phyloP scores from a whole-genome alignment of 2,329 filamentous ascomycete genomes.

The Dactylellina drechsleri region DNA sequence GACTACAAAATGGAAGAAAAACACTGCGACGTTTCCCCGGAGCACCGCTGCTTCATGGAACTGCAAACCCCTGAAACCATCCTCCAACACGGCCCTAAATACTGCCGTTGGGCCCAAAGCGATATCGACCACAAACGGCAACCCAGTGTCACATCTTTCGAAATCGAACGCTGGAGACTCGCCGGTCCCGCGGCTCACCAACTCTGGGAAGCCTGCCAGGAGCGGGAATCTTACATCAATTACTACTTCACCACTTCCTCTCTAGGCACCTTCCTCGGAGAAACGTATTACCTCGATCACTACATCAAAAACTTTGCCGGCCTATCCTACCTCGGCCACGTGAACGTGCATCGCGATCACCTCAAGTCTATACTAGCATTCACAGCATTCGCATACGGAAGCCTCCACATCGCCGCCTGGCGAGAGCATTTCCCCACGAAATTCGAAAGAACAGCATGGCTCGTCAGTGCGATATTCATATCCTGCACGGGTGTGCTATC shows the following conservation, averaged over 20 bases:
- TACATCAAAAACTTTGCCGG: conserved; percentile 42
- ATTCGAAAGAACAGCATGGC: conserved; percentile 58
- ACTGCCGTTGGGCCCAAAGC: conserved; percentile 41
- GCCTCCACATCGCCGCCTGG: conserved; percentile 59
- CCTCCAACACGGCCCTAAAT: conserved; percentile 31
- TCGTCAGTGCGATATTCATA: conserved; percentile 53
- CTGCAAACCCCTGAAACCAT: conserved; percentile 22
- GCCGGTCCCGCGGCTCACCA: conserved; percentile 35
- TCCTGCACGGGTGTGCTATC: conserved; percentile 34
- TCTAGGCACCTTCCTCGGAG: conserved; percentile 37
- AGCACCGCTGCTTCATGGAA: conserved; percentile 34
- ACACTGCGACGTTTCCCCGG: conserved; percentile 24
- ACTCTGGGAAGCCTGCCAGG: conserved; percentile 27
- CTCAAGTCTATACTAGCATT: conserved; percentile 43
- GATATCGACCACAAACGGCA: conserved; percentile 29
- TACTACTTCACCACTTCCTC: conserved; percentile 48
- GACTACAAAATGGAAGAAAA: conserved; percentile 47
- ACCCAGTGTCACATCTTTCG: conserved; percentile 28
- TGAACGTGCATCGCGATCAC: conserved; percentile 42
- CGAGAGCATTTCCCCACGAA: conserved; percentile 56
- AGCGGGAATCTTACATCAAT: conserved; percentile 28
- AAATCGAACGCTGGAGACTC: conserved; percentile 42
- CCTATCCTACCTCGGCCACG: conserved; percentile 39
- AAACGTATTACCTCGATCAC: conserved; percentile 37
- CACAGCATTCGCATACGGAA: conserved; percentile 57